phyloP scores from a whole-genome alignment of 2,329 filamentous ascomycete species.

The Aspergillus sp. region DNA sequence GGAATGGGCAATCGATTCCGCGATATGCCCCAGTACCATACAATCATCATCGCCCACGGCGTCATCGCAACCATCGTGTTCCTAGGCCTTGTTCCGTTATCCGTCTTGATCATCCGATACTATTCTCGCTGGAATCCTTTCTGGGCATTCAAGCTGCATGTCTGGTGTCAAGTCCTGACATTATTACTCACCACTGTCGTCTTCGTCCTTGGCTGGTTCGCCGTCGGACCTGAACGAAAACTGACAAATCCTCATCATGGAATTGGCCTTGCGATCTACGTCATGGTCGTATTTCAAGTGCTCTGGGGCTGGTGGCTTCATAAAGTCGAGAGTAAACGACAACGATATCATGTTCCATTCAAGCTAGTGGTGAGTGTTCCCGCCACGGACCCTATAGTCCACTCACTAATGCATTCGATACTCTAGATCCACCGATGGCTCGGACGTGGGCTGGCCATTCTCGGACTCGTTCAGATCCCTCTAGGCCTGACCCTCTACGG shows the following conservation, averaged over 20 bases:
- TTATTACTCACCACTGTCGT: constrained; percentile 61
- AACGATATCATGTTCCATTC: constrained; percentile 54
- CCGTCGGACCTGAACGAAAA: constrained; percentile 60
- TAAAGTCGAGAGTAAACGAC: constrained; percentile 52
- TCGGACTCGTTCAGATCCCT: constrained; percentile 84
- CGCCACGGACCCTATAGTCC: background rate
- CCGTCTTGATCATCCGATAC: constrained; percentile 61
- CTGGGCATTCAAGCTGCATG: constrained; percentile 59
- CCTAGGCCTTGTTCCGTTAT: constrained; percentile 58
- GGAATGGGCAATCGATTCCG: constrained; percentile 68
- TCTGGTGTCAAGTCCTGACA: constrained; percentile 62
- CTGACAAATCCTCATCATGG: constrained; percentile 67
- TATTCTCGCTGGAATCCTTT: constrained; percentile 55
- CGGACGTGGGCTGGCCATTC: constrained; percentile 71
- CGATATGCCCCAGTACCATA: constrained; percentile 58
- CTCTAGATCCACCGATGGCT: constrained; percentile 83
- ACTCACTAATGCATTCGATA: constrained; percentile 30
- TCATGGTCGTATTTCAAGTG: constrained; percentile 58
- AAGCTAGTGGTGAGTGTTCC: constrained; percentile 54
- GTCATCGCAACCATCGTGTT: constrained; percentile 62
- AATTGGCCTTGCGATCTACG: constrained; percentile 64
- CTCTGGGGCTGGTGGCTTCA: constrained; percentile 60
- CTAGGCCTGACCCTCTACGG: constrained; percentile 90
- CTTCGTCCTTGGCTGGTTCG: constrained; percentile 62
- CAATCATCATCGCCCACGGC: constrained; percentile 59